phyloP scores from a whole-genome alignment of 2,329 filamentous ascomycete genomes.

The Myotisia sp. region DNA sequence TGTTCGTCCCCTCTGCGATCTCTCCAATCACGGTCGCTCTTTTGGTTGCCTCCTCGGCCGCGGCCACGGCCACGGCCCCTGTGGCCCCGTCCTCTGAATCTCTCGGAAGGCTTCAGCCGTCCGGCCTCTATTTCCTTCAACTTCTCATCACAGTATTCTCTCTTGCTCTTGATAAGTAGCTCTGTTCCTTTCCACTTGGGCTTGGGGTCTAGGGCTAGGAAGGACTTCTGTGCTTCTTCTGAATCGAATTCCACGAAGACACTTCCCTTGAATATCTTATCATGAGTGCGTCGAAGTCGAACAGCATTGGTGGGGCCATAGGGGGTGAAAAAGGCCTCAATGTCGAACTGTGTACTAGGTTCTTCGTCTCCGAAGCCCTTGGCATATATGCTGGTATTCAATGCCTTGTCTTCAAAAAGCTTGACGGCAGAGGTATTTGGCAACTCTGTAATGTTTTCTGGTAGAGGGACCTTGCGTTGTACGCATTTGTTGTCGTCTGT shows the following conservation, averaged over 20 bases:
- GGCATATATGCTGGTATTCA: slow-evolving; percentile 68
- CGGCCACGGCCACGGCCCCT: slow-evolving; percentile 20
- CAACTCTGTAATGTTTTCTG: slow-evolving; percentile 39
- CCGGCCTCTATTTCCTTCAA: slow-evolving; percentile 56
- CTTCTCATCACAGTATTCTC: slow-evolving; percentile 71
- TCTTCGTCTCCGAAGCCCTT: slow-evolving; percentile 86
- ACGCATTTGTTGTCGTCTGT: slow-evolving; percentile 57
- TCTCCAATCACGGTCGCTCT: slow-evolving; percentile 29
- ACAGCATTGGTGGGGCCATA: slow-evolving; percentile 69
- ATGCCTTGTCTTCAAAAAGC: slow-evolving; percentile 48
- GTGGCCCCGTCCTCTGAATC: slow-evolving; percentile 33
- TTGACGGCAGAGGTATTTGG: slow-evolving; percentile 41
- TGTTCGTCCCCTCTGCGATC: slow-evolving; percentile 32
- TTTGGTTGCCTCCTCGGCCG: slow-evolving; percentile 12
- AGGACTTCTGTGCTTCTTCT: slow-evolving; percentile 64
- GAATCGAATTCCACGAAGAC: slow-evolving; percentile 86
- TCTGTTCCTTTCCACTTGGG: slow-evolving; percentile 73
- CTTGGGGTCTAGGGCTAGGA: slow-evolving; percentile 63
- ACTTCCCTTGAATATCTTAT: slow-evolving; percentile 79
- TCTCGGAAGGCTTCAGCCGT: slow-evolving; percentile 47
- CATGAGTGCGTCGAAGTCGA: slow-evolving; percentile 64
- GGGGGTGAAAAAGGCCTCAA: slow-evolving; percentile 78
- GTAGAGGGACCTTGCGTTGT: slow-evolving; percentile 59
- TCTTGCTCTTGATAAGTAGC: slow-evolving; percentile 74
- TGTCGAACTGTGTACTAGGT: slow-evolving; percentile 77